Evolutionary conservation across 179 eudicot species (phyloP), one percentile per base, ranked within the genome.

Genomic region (Beta lomatogona): DNA sequence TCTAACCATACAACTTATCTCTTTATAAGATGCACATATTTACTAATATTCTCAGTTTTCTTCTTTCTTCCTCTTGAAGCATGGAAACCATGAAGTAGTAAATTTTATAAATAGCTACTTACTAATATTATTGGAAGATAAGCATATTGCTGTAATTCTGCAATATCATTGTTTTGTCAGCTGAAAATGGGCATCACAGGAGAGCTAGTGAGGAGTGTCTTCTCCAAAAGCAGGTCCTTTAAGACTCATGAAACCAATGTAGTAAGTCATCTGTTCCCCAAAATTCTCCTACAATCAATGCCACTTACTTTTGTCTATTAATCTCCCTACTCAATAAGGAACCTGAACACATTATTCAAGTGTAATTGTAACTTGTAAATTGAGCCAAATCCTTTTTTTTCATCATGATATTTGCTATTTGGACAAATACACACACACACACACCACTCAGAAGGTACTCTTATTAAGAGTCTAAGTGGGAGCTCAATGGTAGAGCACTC

Each of bases 191-290:
- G 96, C 46, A 91, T 89, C 83, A 85, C 93, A 22, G 88, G 91
- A 66, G 92, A 86, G 88, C 89, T 92, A 19, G 93, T 91, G 71
- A 85, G 91, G 85, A 89, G 90, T 81, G 92, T 89, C 58, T 92
- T 92, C 89, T 89, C 89, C 58, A 91, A 88, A 71, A 90, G 87
- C 86, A 82, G 82, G 77, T 86, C 91, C 13, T 59, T 71, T 60
- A 84, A 79, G 58, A 78, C 86, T 57, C 83, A 78, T 75, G 88
- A 89, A 46, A 86, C 76, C 83, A 77, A 86, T 85, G 91, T 86
- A 81, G 91, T 86, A 81, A 89, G 88, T 85, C 48, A 46, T 45
- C 67, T 48, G 13, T 15, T 36, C 19, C 16, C 18, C 6, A 72
- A 60, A 48, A 48, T 36, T 48, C 9, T 48, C 52, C 52, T 6